phyloP scores from a whole-genome alignment of 257 asterid species.

The Solanum commersonii region DNA sequence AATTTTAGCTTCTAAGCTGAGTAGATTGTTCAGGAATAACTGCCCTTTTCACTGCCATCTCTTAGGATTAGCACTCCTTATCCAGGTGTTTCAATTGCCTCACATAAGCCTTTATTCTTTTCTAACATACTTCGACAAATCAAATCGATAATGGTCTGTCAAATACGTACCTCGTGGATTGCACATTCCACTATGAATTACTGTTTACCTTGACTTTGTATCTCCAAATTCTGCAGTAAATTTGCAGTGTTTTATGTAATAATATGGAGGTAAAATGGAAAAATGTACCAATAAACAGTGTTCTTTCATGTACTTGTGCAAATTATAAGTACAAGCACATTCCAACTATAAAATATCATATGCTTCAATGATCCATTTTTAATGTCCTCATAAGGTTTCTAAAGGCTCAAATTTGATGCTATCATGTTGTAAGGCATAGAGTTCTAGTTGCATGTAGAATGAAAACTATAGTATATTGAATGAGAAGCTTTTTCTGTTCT shows the following conservation, averaged over 20 bases:
- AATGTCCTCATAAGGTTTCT: neutral
- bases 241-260: neutral
- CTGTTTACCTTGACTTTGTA: neutral
- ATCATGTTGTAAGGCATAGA: neutral
- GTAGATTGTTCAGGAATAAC: neutral
- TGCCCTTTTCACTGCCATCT: neutral
- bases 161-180: neutral
- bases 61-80: neutral
- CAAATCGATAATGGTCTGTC: neutral
- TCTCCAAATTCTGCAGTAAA: neutral
- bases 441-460: neutral
- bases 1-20: neutral
- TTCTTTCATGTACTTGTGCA: neutral
- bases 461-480: neutral
- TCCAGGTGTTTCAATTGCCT: neutral
- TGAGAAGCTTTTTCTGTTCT: neutral
- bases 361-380: neutral
- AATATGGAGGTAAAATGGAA: neutral
- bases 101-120: neutral
- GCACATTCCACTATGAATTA: neutral
- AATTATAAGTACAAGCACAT: neutral
- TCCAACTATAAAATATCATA: neutral
- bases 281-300: neutral
- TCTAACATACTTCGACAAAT: neutral
- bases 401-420: neutral